These are phyloP conservation scores for Penicillium ochrochloron DNA, from an alignment of 495 filamentous ascomycete species.

Conservation along the genomic window DNA sequence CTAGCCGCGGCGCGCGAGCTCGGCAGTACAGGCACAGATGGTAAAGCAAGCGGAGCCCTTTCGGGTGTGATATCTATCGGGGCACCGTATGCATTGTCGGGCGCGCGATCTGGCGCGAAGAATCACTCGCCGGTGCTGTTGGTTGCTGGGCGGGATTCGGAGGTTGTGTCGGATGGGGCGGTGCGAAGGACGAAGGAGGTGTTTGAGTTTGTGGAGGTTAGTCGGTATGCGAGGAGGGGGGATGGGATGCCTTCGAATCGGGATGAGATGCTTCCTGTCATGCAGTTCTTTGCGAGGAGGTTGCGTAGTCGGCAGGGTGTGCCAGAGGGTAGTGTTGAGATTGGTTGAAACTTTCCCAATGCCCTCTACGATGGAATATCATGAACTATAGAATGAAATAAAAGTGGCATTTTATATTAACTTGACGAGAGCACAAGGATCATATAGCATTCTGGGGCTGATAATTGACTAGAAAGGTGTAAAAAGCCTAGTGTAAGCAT, in stretches of 20 bases:
- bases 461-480: neutral
- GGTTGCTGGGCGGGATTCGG: constrained; percentile 66
- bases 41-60: constrained; percentile 37
- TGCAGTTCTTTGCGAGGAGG: constrained; percentile 86
- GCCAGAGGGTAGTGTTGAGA: constrained; percentile 63
- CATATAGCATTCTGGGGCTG: neutral
- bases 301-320: constrained; percentile 68
- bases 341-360: constrained; percentile 33
- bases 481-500: neutral
- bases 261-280: constrained; percentile 90
- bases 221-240: constrained; percentile 71
- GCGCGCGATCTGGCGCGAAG: constrained; percentile 42
- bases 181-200: constrained; percentile 64
- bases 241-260: constrained; percentile 83
- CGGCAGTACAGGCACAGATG: constrained; percentile 12
- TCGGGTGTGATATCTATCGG: constrained; percentile 79
- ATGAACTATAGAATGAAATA: neutral
- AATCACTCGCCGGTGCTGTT: constrained; percentile 76
- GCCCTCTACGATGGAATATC: neutral
- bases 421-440: too few species aligned
- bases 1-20: constrained; percentile 59
- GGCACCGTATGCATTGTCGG: constrained; percentile 64
- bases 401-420: neutral
- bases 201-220: constrained; percentile 75
- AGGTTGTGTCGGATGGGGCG: constrained; percentile 64